Evolutionary conservation across 1,284 basidiomycete genomes (phyloP).

Genomic region (Austroboletus rostrupii): DNA sequence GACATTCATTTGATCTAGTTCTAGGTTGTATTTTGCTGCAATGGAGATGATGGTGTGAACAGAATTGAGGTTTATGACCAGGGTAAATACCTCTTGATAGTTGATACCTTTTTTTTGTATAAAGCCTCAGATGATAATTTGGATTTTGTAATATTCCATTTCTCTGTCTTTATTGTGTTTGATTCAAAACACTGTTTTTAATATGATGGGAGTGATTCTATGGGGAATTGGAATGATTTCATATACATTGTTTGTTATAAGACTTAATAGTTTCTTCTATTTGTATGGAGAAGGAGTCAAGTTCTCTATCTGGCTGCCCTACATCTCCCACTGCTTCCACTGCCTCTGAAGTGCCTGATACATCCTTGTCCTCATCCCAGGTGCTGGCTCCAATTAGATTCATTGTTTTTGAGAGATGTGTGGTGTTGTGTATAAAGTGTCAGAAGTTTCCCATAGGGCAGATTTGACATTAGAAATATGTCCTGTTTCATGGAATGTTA

Average conservation of each 20-base stretch:
- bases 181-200: not conserved
- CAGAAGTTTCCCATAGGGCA: not conserved
- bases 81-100: too few species aligned
- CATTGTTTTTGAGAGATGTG: not conserved
- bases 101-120: too few species aligned
- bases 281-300: too few species aligned
- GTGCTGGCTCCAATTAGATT: not conserved
- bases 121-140: too few species aligned
- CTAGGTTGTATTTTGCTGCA: too few species aligned
- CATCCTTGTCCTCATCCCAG: not conserved
- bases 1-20: too few species aligned
- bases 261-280: not conserved
- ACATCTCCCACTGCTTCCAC: not conserved
- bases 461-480: not conserved
- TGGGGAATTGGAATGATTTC: not conserved
- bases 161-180: not conserved
- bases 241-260: not conserved
- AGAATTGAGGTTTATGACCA: too few species aligned
- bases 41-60: too few species aligned
- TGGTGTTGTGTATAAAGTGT: not conserved
- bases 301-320: not conserved
- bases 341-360: not conserved
- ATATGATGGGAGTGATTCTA: not conserved
- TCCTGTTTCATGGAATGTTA: not conserved
- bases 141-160: not conserved